Evolutionary conservation across 169 alveolate genomes (phyloP).

Genomic region (Eimeria necatrix): DNA sequence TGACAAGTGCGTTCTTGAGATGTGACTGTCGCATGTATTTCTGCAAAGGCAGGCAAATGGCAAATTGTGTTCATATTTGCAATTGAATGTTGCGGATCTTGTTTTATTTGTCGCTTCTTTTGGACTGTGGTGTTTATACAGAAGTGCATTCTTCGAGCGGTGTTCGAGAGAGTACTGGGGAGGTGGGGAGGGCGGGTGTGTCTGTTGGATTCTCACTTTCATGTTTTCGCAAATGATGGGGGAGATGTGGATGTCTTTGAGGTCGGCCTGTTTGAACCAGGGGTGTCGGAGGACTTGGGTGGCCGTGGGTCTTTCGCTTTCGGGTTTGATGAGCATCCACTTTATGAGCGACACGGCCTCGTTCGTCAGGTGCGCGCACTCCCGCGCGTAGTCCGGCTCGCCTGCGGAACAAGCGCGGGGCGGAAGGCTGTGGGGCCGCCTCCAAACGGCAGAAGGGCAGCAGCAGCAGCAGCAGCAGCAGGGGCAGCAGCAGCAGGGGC

Average conservation of each 20-base stretch:
- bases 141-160: no score
- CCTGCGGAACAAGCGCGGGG: neutral
- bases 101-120: no score
- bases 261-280: conserved; percentile 87
- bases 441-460: neutral
- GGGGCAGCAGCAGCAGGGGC: neutral
- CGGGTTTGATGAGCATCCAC: conserved; percentile 88
- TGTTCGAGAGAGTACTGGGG: no score
- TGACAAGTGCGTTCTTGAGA: conserved; percentile 85
- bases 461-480: neutral
- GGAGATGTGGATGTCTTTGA: conserved; percentile 46
- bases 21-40: conserved; percentile 84
- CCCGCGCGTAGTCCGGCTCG: conserved; percentile 84
- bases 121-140: no score
- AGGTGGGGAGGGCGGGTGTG: no score
- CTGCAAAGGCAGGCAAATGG: conserved; percentile 70
- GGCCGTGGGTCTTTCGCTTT: conserved; percentile 88
- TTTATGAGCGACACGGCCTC: conserved; percentile 86
- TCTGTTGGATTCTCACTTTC: no score
- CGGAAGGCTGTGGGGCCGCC: neutral
- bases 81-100: no score
- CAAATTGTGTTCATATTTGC: no score
- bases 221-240: conserved; percentile 80
- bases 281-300: conserved; percentile 84
- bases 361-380: conserved; percentile 88